These are phyloP conservation scores for Cyberlindnera nakhonratchasimensis DNA, from an alignment of 805 yeast species.

Conservation along the genomic window DNA sequence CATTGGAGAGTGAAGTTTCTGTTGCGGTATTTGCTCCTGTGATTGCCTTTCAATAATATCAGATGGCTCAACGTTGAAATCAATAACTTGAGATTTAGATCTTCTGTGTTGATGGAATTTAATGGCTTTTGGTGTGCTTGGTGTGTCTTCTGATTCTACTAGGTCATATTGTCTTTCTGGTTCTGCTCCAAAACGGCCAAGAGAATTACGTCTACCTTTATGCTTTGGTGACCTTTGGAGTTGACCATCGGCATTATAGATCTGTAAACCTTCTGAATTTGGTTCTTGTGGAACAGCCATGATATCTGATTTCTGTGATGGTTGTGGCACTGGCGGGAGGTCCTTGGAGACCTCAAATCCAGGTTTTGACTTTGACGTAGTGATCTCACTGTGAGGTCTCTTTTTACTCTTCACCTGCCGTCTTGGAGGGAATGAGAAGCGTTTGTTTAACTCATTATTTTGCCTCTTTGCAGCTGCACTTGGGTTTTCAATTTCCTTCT, in stretches of 20 bases:
- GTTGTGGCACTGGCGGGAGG: constrained; percentile 12
- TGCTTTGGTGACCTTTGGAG: constrained; percentile 3
- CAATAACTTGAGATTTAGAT: constrained; percentile 14
- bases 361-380: neutral
- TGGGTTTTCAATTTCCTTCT: constrained; percentile 26
- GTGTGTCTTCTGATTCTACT: neutral
- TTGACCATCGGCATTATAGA: constrained; percentile 7
- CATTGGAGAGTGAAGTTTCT: neutral
- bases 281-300: constrained; percentile 3
- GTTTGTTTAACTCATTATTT: constrained; percentile 25
- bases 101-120: constrained; percentile 15
- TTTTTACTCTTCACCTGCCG: neutral
- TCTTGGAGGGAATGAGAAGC: constrained; percentile 27
- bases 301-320: constrained; percentile 2
- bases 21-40: neutral
- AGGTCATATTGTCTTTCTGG: constrained; percentile 1
- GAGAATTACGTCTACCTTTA: neutral
- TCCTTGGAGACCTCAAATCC: neutral
- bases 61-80: constrained; percentile 3
- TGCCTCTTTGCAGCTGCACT: constrained; percentile 25
- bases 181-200: constrained; percentile 13
- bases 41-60: neutral
- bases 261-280: constrained; percentile 8
- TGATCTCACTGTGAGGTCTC: neutral
- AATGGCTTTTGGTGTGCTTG: constrained; percentile 2